These are phyloP conservation scores for Oryza coarctata DNA, from an alignment of 176 grass and related monocot species.

Conservation along the genomic window DNA sequence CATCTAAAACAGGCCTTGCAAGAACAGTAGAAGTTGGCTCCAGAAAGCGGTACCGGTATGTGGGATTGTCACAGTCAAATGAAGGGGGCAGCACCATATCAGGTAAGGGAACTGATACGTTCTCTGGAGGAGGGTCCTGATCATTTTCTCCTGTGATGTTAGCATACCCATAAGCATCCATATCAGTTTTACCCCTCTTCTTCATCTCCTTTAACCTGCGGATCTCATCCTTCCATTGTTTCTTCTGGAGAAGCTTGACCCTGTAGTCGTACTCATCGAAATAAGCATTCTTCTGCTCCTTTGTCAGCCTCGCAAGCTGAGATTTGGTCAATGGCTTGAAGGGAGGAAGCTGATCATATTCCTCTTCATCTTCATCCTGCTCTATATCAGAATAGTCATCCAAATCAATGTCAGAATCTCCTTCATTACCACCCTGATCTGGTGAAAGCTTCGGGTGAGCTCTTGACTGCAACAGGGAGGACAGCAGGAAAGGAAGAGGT, in stretches of 20 bases:
- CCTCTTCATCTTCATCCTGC: slow-evolving; percentile 89
- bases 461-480: slow-evolving; percentile 78
- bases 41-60: slow-evolving; percentile 85
- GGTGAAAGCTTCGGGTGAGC: slow-evolving; percentile 67
- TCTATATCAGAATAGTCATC: slow-evolving; percentile 81
- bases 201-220: slow-evolving; percentile 92
- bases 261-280: slow-evolving; percentile 99
- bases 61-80: slow-evolving; percentile 80
- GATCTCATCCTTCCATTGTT: slow-evolving; percentile 96
- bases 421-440: slow-evolving; percentile 65
- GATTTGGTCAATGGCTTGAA: slow-evolving; percentile 90
- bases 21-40: slow-evolving; percentile 72
- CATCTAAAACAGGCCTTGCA: slow-evolving; percentile 78
- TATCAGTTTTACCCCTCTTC: slow-evolving; percentile 57
- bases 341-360: slow-evolving; percentile 91
- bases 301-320: slow-evolving; percentile 79
- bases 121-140: slow-evolving; percentile 81
- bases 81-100: slow-evolving; percentile 89
- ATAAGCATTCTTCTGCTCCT: slow-evolving; percentile 85
- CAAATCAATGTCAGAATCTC: slow-evolving; percentile 69
- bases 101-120: slow-evolving; percentile 77
- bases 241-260: slow-evolving; percentile 94
- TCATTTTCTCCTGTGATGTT: slow-evolving; percentile 53
- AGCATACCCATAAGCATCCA: slow-evolving; percentile 58
- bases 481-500: slow-evolving; percentile 74